Evolutionary conservation across 2,329 filamentous ascomycete species (phyloP).

Genomic region (Neofusicoccum laricinum): DNA sequence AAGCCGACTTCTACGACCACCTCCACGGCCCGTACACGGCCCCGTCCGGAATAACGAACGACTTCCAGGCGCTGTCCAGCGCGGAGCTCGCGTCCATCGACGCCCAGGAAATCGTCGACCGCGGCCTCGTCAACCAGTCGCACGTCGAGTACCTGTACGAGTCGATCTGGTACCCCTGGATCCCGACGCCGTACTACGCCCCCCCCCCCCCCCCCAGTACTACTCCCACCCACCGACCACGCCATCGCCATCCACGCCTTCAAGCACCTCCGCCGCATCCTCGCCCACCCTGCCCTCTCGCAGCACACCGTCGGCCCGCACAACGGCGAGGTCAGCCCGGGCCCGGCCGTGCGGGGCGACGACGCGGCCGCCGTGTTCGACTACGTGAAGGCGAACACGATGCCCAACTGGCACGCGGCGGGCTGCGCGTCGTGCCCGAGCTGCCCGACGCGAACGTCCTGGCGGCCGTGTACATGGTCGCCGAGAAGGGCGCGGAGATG

Average conservation of each 20-base stretch:
- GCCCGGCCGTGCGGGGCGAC: constrained; percentile 21
- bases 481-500: constrained; percentile 8
- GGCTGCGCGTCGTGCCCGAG: background rate
- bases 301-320: constrained; percentile 20
- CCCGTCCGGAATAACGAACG: constrained; percentile 32
- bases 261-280: constrained; percentile 24
- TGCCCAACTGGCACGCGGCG: constrained; percentile 29
- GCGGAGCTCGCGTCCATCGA: constrained; percentile 22
- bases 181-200: constrained; percentile 22
- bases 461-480: constrained; percentile 9
- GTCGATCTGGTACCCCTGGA: constrained; percentile 24
- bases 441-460: background rate
- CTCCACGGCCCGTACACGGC: constrained; percentile 30
- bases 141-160: constrained; percentile 28
- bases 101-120: constrained; percentile 22
- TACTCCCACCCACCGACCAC: constrained; percentile 19
- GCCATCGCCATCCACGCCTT: constrained; percentile 24
- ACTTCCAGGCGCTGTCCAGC: constrained; percentile 27
- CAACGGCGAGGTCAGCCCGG: constrained; percentile 24
- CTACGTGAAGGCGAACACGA: constrained; percentile 22
- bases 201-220: constrained; percentile 15
- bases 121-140: constrained; percentile 23
- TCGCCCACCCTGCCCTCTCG: constrained; percentile 20
- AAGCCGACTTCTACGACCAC: constrained; percentile 27
- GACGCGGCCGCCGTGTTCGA: constrained; percentile 24